A percentile compares a stretch with the other conserved stretches of the same genome.
These are phyloP conservation scores for Lactarius trivialis DNA, from an alignment of 768 basidiomycete genomes.

Conservation along the genomic window DNA sequence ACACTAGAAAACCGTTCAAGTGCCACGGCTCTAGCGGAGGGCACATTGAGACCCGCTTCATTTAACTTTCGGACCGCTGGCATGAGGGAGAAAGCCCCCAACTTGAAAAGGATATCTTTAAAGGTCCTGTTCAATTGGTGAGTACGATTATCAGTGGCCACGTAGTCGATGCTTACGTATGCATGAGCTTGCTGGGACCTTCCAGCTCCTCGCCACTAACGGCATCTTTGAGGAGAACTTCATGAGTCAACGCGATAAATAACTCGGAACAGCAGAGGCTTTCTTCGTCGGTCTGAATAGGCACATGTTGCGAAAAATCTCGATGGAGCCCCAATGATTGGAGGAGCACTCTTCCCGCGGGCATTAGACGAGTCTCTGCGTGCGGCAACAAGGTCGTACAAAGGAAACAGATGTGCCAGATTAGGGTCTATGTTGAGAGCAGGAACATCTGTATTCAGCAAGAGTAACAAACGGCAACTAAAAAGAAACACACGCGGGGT, in stretches of 20 bases:
- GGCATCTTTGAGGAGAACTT: neutral
- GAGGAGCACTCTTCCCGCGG: neutral
- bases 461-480: neutral
- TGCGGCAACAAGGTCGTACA: neutral
- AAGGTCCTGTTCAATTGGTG: neutral
- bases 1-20: neutral
- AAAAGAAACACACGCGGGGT: neutral
- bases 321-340: neutral
- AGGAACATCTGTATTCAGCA: neutral
- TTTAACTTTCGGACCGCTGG: neutral
- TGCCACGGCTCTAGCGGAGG: neutral
- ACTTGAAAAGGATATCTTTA: neutral
- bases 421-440: neutral
- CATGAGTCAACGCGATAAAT: neutral
- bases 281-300: neutral
- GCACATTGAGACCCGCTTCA: neutral
- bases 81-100: neutral
- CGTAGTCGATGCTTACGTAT: neutral
- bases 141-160: neutral
- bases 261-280: neutral
- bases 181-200: neutral
- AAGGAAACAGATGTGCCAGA: neutral
- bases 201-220: neutral
- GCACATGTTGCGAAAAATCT: neutral
- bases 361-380: neutral